Percentiles rank a stretch among this genome's conserved stretches.
phyloP scores from a whole-genome alignment of 2,329 filamentous ascomycete species.

The Xylariomycetidae sp. region DNA sequence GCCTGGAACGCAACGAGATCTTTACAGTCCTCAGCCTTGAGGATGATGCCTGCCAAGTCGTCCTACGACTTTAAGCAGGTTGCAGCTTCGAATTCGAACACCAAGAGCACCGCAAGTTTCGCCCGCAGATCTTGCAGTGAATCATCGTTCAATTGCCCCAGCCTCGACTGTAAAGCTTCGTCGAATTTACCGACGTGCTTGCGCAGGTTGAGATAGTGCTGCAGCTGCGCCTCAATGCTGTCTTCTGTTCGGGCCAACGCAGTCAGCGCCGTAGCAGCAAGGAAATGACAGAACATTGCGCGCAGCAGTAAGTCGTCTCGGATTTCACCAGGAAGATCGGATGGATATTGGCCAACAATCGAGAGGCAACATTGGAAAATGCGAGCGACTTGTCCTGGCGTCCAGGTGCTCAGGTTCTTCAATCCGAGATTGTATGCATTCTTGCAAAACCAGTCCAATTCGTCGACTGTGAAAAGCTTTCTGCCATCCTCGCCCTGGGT shows the following conservation, averaged over 20 bases:
- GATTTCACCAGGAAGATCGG: conserved; percentile 34
- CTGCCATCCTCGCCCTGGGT: conserved; percentile 33
- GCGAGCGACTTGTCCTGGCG: conserved; percentile 45
- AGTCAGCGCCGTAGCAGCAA: conserved; percentile 47
- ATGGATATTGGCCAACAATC: conserved; percentile 46
- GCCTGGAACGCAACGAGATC: conserved; percentile 48
- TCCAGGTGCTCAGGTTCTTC: conserved; percentile 50
- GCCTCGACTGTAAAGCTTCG: conserved; percentile 31
- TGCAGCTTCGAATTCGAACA: conserved; percentile 75
- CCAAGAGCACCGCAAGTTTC: conserved; percentile 62
- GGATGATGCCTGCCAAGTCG: conserved; percentile 54
- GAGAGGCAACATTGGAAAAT: conserved; percentile 49
- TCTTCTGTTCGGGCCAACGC: conserved; percentile 48
- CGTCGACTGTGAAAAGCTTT: conserved; percentile 52
- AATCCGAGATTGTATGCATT: conserved; percentile 76
- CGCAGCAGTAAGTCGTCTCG: conserved; percentile 50
- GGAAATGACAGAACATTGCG: conserved; percentile 64
- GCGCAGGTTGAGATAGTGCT: conserved; percentile 57
- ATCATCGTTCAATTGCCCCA: conserved; percentile 34
- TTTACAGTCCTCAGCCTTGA: conserved; percentile 39
- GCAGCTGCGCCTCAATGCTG: conserved; percentile 42
- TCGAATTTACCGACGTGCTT: conserved; percentile 57
- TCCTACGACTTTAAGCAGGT: conserved; percentile 63
- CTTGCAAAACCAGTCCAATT: conserved; percentile 79
- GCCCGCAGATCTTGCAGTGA: conserved; percentile 45